Evolutionary conservation across 148 eudicot species (phyloP), one percentile per base, ranked within the genome.

Genomic region (Salicornia ramosissima): DNA sequence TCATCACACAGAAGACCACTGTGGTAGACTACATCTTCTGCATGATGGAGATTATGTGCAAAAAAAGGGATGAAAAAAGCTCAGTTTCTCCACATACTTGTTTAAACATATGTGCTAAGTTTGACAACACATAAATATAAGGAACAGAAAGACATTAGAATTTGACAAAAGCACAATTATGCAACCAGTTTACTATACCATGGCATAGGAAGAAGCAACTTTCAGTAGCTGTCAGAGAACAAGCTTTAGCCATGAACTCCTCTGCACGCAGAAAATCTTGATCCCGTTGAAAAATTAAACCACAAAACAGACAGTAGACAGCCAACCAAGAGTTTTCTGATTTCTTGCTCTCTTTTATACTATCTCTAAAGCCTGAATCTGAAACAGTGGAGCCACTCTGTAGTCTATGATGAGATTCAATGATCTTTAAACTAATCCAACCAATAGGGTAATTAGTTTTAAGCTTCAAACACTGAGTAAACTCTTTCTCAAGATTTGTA

Each of bases 131-230:
- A 31, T 30, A 24, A 36, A 45, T 24, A 30, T 56, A 60, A 47
- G 21, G 33, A 45, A 5, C n/a, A 59, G 12, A 50, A 1, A 30
- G 40, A 21, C 64, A 11, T 5, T 22, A 30, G 12, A 10, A 18
- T 47, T 54, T 26, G 2, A 67, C 57, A 15, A 39, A 19, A 42
- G 36, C 21, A n/a, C 46, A 52, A 57, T 5, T 39, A 42, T 25
- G 46, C 57, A 65, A 58, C 26, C 18, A 69, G 57, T 46, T 29
- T 52, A 71, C 22, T 6, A 54, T 87, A 93, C 98, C 98, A 46
- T 93, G 92, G 71, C 95, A 88, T 15, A 87, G 78, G 74, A 80
- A 84, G 77, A 90, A 71, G 81, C 87, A 77, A 70, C 96, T 88
- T 82, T 90, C 98, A 42, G 79, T 65, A 60, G 73, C 77, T 65